phyloP scores from a whole-genome alignment of 2,329 filamentous ascomycete genomes.

The Apiospora phragmitis region DNA sequence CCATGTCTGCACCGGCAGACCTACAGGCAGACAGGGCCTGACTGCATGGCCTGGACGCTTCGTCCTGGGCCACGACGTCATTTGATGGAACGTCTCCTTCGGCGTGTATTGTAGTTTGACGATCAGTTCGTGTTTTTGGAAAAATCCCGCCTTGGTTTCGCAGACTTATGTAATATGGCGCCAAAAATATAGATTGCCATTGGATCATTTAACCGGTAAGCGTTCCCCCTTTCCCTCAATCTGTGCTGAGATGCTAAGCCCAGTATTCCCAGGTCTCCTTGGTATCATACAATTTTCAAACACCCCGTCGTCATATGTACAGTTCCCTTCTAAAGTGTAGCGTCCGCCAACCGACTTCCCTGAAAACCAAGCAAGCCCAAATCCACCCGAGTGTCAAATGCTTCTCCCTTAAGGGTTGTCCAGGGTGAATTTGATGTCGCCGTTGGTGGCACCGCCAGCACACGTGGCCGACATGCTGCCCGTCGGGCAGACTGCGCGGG shows the following conservation, averaged over 20 bases:
- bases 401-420: constrained; percentile 24
- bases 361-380: neutral
- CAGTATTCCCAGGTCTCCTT: neutral
- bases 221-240: neutral
- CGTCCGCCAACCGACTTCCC: neutral
- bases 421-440: constrained; percentile 46
- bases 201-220: constrained; percentile 3
- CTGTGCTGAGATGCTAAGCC: neutral
- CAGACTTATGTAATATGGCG: neutral
- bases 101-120: neutral
- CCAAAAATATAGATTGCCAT: constrained; percentile 4
- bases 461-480: constrained; percentile 49
- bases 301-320: neutral
- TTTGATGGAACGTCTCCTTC: neutral
- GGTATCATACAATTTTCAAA: constrained; percentile 8
- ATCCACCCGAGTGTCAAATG: neutral
- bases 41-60: neutral
- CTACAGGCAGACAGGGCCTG: neutral
- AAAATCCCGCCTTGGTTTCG: neutral
- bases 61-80: neutral
- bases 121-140: neutral
- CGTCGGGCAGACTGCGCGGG: constrained; percentile 49
- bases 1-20: neutral
- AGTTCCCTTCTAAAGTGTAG: neutral
- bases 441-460: constrained; percentile 46